Conservation (phyloP, 163 green algal genomes). For the Chloromonas sp. region DNA sequence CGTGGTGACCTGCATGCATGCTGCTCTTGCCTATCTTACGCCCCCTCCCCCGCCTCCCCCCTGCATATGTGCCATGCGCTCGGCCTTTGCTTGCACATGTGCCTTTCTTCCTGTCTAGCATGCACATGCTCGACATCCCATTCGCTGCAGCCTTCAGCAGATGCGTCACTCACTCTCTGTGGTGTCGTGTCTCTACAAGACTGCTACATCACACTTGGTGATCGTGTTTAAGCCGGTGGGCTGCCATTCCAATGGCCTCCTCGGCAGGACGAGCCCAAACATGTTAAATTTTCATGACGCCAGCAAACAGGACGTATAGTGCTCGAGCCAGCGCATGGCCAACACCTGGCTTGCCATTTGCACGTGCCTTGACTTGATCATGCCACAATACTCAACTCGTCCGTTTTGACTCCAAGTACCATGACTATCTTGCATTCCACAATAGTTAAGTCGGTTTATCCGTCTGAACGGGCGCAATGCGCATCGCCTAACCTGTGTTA, state of each 20-base stretch:
- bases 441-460: no score
- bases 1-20: background rate
- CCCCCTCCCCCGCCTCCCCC: background rate
- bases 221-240: background rate
- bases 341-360: no score
- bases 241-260: background rate
- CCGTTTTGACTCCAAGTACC: no score
- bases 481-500: no score
- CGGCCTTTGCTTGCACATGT: background rate
- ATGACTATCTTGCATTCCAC: no score
- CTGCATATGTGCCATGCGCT: background rate
- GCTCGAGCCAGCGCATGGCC: no score
- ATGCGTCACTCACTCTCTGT: slow-evolving; percentile 11
- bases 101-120: background rate
- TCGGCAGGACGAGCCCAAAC: background rate
- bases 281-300: background rate
- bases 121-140: background rate
- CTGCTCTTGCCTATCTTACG: background rate
- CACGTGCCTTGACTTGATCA: no score
- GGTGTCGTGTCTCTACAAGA: slow-evolving; percentile 23
- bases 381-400: no score
- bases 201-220: background rate
- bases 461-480: no score
- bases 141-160: slow-evolving; percentile 24
- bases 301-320: background rate